Evolutionary conservation across 73 alveolate genomes (phyloP).

Genomic region (Effrenium voratum): DNA sequence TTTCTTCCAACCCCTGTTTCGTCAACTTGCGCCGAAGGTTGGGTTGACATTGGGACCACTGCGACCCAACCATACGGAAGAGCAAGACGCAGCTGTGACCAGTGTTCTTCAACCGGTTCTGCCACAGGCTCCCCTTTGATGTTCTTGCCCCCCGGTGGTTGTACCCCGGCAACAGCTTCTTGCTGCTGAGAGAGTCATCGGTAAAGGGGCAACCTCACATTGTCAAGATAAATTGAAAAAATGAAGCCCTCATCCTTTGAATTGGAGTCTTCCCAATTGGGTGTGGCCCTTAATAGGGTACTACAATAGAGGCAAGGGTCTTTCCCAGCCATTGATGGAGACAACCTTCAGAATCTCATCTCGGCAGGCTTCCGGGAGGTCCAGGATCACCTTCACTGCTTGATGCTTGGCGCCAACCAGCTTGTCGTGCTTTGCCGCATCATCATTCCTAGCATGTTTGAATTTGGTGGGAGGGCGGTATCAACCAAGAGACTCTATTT

Average conservation of each 20-base stretch:
- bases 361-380: background rate
- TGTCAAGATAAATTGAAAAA: too few relatives aligned
- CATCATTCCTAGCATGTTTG: conserved; percentile 1
- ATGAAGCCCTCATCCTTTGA: too few relatives aligned
- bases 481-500: too few relatives aligned
- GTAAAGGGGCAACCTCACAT: conserved; percentile 21
- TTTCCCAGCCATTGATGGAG: background rate
- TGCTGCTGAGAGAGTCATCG: background rate
- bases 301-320: background rate
- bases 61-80: background rate
- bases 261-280: too few relatives aligned
- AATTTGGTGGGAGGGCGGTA: too few relatives aligned
- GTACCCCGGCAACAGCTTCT: conserved; percentile 32
- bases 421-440: background rate
- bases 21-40: background rate
- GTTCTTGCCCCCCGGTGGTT: conserved; percentile 12
- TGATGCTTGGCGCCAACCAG: conserved; percentile 1
- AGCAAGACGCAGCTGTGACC: background rate
- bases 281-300: background rate
- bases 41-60: background rate
- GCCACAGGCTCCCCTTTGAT: conserved; percentile 7
- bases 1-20: background rate
- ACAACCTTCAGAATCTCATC: background rate
- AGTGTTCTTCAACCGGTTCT: conserved; percentile 7
- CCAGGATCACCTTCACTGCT: conserved; percentile 6